Percentiles rank a stretch among this genome's conserved stretches.
Evolutionary conservation across 1,284 basidiomycete genomes (phyloP).

Genomic region (Ceratobasidium sp.): DNA sequence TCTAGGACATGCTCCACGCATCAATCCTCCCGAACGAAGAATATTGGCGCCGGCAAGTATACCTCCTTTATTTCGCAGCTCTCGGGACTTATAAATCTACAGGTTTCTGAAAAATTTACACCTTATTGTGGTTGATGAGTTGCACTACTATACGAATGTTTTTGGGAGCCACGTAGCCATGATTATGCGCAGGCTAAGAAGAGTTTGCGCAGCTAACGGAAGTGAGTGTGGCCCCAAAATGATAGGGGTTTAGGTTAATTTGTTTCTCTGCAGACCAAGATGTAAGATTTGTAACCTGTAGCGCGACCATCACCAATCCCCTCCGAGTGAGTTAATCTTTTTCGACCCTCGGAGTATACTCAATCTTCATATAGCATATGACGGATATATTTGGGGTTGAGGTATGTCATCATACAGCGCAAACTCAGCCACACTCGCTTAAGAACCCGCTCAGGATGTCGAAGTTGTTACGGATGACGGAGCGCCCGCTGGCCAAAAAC

Average conservation of each 20-base stretch:
- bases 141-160: conserved; percentile 78
- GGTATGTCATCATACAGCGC: conserved; percentile 48
- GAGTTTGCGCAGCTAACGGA: conserved; percentile 83
- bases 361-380: conserved; percentile 63
- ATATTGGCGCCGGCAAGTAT: conserved; percentile 71
- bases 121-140: conserved; percentile 82
- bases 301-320: conserved; percentile 87
- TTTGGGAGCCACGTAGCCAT: conserved; percentile 84
- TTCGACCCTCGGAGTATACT: neutral
- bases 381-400: conserved; percentile 73
- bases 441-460: conserved; percentile 57
- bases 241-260: neutral
- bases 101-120: conserved; percentile 78
- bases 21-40: conserved; percentile 87
- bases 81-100: neutral
- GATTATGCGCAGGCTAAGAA: conserved; percentile 74
- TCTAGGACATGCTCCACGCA: conserved; percentile 86
- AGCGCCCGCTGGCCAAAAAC: conserved; percentile 80
- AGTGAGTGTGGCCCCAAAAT: conserved; percentile 59
- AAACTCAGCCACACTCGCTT: neutral
- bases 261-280: conserved; percentile 58
- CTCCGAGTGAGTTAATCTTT: conserved; percentile 47
- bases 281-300: conserved; percentile 82
- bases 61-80: neutral
- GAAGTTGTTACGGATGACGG: conserved; percentile 81